A percentile compares a stretch with the other conserved stretches of the same genome.
Conservation (phyloP, 495 filamentous ascomycete genomes). For the Neurospora sp. region DNA sequence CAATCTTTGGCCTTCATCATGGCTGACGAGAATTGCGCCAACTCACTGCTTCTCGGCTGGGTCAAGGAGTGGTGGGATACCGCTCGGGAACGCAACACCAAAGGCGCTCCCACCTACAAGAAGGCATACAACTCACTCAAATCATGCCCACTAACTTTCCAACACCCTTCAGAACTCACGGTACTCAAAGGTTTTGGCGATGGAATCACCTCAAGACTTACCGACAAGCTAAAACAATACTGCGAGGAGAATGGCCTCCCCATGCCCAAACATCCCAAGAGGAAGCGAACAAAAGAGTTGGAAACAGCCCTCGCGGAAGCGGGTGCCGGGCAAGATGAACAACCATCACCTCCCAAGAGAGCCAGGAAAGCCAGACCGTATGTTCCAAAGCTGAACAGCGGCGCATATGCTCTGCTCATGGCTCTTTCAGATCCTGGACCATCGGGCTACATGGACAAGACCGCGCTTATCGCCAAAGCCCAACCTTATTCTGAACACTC, state of each 20-base stretch:
- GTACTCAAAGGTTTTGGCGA: conserved; percentile 64
- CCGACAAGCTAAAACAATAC: conserved; percentile 54
- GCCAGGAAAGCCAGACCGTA: conserved; percentile 56
- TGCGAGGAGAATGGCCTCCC: conserved; percentile 61
- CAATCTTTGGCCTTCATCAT: conserved; percentile 7
- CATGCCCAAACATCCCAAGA: conserved; percentile 50
- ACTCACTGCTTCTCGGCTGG: conserved; percentile 66
- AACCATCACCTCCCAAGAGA: conserved; percentile 51
- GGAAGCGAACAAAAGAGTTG: conserved; percentile 16
- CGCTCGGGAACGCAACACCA: conserved; percentile 60
- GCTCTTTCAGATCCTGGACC: conserved; percentile 51
- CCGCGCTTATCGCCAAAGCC: conserved; percentile 56
- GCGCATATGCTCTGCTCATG: conserved; percentile 63
- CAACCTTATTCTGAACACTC: conserved; percentile 67
- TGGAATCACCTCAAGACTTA: conserved; percentile 60
- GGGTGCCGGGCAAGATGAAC: conserved; percentile 18
- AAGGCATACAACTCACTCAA: conserved; percentile 76
- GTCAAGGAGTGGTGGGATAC: conserved; percentile 74
- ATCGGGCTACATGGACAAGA: conserved; percentile 51
- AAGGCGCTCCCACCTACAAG: conserved; percentile 63
- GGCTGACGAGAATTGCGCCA: conserved; percentile 43
- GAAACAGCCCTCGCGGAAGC: conserved; percentile 12
- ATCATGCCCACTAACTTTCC: conserved; percentile 61
- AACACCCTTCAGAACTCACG: conserved; percentile 64
- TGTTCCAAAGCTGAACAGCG: conserved; percentile 60